Conservation (phyloP, 176 grass and related monocot genomes). For the Pontederia crassipes region DNA sequence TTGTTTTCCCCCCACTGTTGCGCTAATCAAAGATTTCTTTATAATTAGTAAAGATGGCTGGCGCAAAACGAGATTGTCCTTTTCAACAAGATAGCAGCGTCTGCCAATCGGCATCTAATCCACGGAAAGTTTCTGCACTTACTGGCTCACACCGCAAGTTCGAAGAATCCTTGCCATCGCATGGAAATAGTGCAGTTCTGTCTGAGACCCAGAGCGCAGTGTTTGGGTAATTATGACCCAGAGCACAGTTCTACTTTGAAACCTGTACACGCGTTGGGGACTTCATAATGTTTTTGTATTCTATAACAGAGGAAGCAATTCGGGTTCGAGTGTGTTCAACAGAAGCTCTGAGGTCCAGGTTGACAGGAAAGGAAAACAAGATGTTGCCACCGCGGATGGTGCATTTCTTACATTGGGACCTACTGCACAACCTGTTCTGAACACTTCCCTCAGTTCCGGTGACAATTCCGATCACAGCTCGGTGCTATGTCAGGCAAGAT, state of each 20-base stretch:
- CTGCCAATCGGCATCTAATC: not conserved
- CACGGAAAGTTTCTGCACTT: not conserved
- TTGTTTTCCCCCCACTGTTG: not conserved
- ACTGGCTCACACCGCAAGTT: not conserved
- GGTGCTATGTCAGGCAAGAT: not conserved
- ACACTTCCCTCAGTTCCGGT: not conserved
- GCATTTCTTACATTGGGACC: constrained; percentile 11
- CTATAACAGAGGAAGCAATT: constrained; percentile 1
- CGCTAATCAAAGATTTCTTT: constrained; percentile 6
- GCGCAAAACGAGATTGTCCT: constrained; percentile 15
- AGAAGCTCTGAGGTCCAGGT: not conserved
- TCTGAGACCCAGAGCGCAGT: not conserved
- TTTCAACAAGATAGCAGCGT: not conserved
- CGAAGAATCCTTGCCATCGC: not conserved
- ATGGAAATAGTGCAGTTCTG: not conserved
- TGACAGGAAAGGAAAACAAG: not conserved
- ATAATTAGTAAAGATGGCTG: constrained; percentile 20
- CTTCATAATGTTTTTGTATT: not conserved
- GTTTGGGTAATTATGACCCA: not conserved
- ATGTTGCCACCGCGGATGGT: constrained; percentile 2
- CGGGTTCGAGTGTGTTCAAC: not conserved
- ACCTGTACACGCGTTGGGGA: too few relatives aligned
- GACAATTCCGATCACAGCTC: constrained; percentile 1
- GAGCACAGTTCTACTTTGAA: not conserved
- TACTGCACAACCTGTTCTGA: not conserved